These are phyloP conservation scores for Pseudocercospora cruenta DNA, from an alignment of 2,329 filamentous ascomycete species.

Conservation along the genomic window DNA sequence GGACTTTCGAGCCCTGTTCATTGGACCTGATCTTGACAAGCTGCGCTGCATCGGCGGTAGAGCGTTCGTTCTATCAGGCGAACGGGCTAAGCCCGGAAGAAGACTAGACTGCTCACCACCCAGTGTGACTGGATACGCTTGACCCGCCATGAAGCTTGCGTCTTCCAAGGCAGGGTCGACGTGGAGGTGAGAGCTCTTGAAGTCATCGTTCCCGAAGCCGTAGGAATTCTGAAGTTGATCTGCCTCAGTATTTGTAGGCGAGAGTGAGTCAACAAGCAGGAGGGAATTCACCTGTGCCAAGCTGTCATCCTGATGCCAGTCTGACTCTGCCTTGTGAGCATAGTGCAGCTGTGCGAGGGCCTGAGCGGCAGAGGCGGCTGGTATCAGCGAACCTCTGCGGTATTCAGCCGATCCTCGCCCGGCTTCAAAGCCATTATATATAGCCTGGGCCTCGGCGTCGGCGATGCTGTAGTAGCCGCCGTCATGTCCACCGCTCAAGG, in stretches of 20 bases:
- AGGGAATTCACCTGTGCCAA: constrained; percentile 41
- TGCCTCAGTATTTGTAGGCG: constrained; percentile 43
- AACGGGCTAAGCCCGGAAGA: constrained; percentile 77
- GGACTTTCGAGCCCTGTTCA: constrained; percentile 77
- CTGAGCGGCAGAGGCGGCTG: constrained; percentile 77
- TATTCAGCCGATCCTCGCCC: constrained; percentile 69
- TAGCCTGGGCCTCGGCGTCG: constrained; percentile 61
- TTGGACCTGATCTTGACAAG: constrained; percentile 56
- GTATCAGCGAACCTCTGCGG: constrained; percentile 64
- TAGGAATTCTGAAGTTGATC: constrained; percentile 44
- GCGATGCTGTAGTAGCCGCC: constrained; percentile 47
- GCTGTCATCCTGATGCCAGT: constrained; percentile 66
- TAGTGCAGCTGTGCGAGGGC: constrained; percentile 83
- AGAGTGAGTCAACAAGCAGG: constrained; percentile 32
- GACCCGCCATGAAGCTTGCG: constrained; percentile 48
- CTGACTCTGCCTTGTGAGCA: constrained; percentile 69
- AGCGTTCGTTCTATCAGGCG: constrained; percentile 85
- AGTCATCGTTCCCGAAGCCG: constrained; percentile 39
- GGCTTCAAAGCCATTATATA: constrained; percentile 59
- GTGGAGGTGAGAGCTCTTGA: constrained; percentile 36
- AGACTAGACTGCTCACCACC: constrained; percentile 64
- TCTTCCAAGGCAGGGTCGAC: constrained; percentile 62
- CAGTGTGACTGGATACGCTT: constrained; percentile 55
- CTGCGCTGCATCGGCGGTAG: constrained; percentile 80
- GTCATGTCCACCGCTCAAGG: constrained; percentile 47